These are phyloP conservation scores for Lipomyces japonicus DNA, from an alignment of 805 yeast genomes.

Conservation along the genomic window DNA sequence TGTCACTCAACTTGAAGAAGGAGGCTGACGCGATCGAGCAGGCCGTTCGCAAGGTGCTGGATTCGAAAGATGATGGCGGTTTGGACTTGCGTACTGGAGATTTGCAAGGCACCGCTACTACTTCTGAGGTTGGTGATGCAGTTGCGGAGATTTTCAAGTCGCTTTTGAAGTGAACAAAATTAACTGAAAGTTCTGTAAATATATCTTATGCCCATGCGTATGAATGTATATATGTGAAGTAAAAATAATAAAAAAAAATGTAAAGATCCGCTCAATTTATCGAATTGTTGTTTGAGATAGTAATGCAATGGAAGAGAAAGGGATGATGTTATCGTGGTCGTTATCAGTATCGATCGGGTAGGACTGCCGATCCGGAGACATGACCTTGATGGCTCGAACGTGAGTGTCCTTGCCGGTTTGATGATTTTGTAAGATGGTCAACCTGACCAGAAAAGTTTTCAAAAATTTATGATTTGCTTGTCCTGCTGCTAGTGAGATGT, in stretches of 20 bases:
- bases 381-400: conserved; percentile 66
- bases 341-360: conserved; percentile 16
- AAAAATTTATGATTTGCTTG: conserved; percentile 49
- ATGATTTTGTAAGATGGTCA: conserved; percentile 69
- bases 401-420: conserved; percentile 97
- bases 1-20: conserved; percentile 74
- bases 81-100: conserved; percentile 76
- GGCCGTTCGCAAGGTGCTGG: conserved; percentile 82
- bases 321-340: background rate
- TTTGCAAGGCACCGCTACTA: conserved; percentile 76
- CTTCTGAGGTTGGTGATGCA: conserved; percentile 93
- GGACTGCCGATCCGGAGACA: conserved; percentile 42
- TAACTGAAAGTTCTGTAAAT: background rate
- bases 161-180: background rate
- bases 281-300: background rate
- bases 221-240: background rate
- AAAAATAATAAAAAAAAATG: background rate
- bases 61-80: conserved; percentile 49
- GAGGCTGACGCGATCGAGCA: conserved; percentile 86
- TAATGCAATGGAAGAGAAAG: background rate
- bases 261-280: background rate
- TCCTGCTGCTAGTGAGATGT: conserved; percentile 56
- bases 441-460: conserved; percentile 61
- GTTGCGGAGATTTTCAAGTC: conserved; percentile 47
- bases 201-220: background rate